Base-by-base conservation (phyloP, 768 basidiomycete species). In the Trametopsis cervina region DNA sequence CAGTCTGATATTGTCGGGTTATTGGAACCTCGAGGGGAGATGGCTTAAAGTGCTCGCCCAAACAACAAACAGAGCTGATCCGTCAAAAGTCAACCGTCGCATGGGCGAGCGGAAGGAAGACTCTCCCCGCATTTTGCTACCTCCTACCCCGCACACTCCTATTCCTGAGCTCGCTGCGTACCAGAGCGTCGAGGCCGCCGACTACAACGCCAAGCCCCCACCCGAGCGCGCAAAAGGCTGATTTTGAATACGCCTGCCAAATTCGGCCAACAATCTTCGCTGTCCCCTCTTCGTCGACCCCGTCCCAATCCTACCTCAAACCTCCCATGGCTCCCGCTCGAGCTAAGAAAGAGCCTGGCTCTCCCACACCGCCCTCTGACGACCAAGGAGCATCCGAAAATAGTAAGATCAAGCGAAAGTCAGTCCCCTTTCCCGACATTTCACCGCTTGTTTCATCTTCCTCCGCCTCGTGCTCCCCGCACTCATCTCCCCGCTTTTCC, bases 321-420 rank as follows among this genome's bases (percentile, higher is more conserved):
- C 58, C 42, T 44, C 51, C 47, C 61, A 86, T 86, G 85, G 79
- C 85, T 65, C 75, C 72, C 58, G 73, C 77, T 53, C 77, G 82
- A 60, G 69, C 76, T 60, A 82, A 83, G 74, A 82, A 82, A 74
- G 80, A 79, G 69, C 68, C 60, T 47, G 72, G 66, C 64, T 80
- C 80, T 57, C 69, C 75, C 66, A 75, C 80, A 57, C 77, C 78
- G 54, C 74, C 80, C 65, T 81, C 81, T 58, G 81, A 83, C 73
- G 81, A 81, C 63, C 77, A 76, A 70, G 76, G 78, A 64, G 60
- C 66, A 64, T 63, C 78, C 76, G 80, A 83, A 75, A 82, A 76
- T 68, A 78, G 74, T 71, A 85, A 80, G 71, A 75, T 73, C 69
- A 86, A 85, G 73, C 76, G 83, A 79, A 87, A 86, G 84, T 86